Evolutionary conservation across 2,329 filamentous ascomycete genomes (phyloP), one percentile per base, ranked within the genome.

Genomic region (Xylaria sp.): DNA sequence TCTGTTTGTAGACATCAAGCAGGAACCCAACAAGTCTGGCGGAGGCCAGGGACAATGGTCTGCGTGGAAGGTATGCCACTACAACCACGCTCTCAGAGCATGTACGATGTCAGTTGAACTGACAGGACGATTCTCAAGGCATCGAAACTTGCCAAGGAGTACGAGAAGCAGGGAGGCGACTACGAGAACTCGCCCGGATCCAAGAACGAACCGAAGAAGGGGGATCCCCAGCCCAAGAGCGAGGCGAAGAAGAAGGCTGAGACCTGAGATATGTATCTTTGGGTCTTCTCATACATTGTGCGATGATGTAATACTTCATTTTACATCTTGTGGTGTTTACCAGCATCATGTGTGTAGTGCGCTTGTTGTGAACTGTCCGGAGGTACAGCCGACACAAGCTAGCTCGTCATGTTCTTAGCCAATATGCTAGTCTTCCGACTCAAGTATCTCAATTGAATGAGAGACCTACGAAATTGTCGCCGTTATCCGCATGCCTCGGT

Each of bases 181-280:
- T 76, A 74, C 45, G 72, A 75, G 61, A 72, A 76, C 34, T 68
- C 73, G 59, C 55, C 72, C 0, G 71, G 72, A 0, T 75, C 72
- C 7, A 75, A 76, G 59, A 75, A 75, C 21, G 65, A 69, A 53
- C 59, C 63, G 2, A 64, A 60, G 50, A 66, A 63, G 51, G 64
- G 65, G 1, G 40, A 40, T 1, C 63, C 63, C 2, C 22, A 61
- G 49, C 49, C 42, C 13, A 72, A 52, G 21, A 69, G 60, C 39
- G 48, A 64, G 39, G 17, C 13, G n/a, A 50, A 50, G 26, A 43
- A 42, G 13, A 18, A 47, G 17, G 17, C 18, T 4, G 41, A 48
- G 47, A 48, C 16, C n/a, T 20, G 16, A 51, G 9, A 20, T 18
- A 13, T 21, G n/a, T 7, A 16, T 18, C 20, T 1, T 40, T 9